Evolutionary conservation across 495 filamentous ascomycete genomes (phyloP).

Genomic region (Talaromyces ruber): DNA sequence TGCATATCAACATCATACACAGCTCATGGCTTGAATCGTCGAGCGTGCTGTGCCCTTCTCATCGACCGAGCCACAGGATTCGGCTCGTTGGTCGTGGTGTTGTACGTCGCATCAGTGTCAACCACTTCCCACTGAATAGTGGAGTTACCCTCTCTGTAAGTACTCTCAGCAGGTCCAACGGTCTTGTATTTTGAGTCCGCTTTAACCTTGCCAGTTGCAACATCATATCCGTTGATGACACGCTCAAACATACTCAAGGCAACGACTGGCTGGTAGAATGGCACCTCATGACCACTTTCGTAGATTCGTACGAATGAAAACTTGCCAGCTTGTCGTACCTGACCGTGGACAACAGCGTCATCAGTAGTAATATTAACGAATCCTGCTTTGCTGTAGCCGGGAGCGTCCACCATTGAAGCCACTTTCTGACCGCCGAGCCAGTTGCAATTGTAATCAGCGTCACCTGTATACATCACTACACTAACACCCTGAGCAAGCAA

Average conservation of each 20-base stretch:
- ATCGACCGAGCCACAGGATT: conserved; percentile 11
- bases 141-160: conserved; percentile 48
- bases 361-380: conserved; percentile 45
- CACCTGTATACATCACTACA: conserved; percentile 49
- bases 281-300: conserved; percentile 63
- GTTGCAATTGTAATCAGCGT: conserved; percentile 59
- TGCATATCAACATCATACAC: background rate
- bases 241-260: conserved; percentile 52
- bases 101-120: conserved; percentile 43
- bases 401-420: conserved; percentile 32
- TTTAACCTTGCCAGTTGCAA: conserved; percentile 46
- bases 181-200: conserved; percentile 33
- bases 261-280: conserved; percentile 60
- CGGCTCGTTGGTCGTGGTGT: conserved; percentile 42
- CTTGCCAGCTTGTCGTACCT: conserved; percentile 58
- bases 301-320: conserved; percentile 64
- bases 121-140: conserved; percentile 45
- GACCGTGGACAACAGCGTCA: conserved; percentile 52
- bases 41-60: background rate
- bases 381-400: conserved; percentile 36
- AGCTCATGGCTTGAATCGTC: background rate
- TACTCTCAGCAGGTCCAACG: conserved; percentile 38
- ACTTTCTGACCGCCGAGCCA: conserved; percentile 49
- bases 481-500: conserved; percentile 44
- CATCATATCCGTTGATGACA: conserved; percentile 44